These are phyloP conservation scores for Hymenochaete sp. DNA, from an alignment of 1,284 basidiomycete genomes.

Conservation along the genomic window DNA sequence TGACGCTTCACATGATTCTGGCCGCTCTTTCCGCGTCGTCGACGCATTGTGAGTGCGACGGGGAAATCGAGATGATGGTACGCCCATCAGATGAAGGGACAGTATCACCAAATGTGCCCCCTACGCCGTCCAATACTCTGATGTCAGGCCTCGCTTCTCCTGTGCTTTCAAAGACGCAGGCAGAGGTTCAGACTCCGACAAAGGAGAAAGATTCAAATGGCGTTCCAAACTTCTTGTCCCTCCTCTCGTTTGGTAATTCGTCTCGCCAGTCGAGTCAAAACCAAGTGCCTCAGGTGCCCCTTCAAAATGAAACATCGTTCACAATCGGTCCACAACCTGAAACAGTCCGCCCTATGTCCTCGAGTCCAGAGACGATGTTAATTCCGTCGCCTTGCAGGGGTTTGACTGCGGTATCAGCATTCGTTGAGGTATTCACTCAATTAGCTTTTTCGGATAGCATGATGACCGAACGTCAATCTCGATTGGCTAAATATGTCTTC, in stretches of 20 bases:
- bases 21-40: slow-evolving; percentile 8
- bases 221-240: slow-evolving; percentile 57
- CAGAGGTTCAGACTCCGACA: slow-evolving; percentile 45
- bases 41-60: slow-evolving; percentile 12
- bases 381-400: slow-evolving; percentile 32
- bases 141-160: slow-evolving; percentile 25
- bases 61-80: slow-evolving; percentile 19
- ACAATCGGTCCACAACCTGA: neutral
- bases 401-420: slow-evolving; percentile 52
- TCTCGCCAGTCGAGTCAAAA: slow-evolving; percentile 40
- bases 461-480: slow-evolving; percentile 35
- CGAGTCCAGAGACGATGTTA: slow-evolving; percentile 22
- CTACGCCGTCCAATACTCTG: slow-evolving; percentile 26
- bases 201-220: slow-evolving; percentile 36
- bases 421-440: slow-evolving; percentile 61
- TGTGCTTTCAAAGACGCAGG: slow-evolving; percentile 41
- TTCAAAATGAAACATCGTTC: slow-evolving; percentile 1
- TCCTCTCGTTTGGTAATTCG: slow-evolving; percentile 42
- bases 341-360: slow-evolving; percentile 12
- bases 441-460: slow-evolving; percentile 59
- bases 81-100: slow-evolving; percentile 25
- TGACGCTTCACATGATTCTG: slow-evolving; percentile 16
- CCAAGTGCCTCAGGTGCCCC: slow-evolving; percentile 3
- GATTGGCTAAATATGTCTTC: slow-evolving; percentile 47
- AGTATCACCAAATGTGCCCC: slow-evolving; percentile 23